These are phyloP conservation scores for Forsythia suspensa DNA, from an alignment of 257 asterid species.

Conservation along the genomic window DNA sequence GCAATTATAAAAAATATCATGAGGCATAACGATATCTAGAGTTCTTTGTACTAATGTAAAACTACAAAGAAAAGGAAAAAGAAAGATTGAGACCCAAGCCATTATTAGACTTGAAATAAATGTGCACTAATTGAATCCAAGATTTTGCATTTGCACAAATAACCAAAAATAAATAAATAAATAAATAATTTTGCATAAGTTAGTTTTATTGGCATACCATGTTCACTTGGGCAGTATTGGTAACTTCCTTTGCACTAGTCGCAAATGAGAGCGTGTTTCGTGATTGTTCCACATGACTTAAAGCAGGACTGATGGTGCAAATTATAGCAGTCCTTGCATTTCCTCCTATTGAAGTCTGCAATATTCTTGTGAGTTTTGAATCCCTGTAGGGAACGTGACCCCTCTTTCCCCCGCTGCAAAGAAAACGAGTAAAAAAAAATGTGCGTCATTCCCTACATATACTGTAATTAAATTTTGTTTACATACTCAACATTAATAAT, in stretches of 20 bases:
- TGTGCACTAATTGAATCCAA: background rate
- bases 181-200: background rate
- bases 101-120: too few species aligned
- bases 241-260: slow-evolving; percentile 94
- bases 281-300: slow-evolving; percentile 92
- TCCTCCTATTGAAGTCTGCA: slow-evolving; percentile 95
- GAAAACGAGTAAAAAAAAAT: slow-evolving; percentile 13
- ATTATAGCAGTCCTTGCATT: slow-evolving; percentile 96
- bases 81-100: too few species aligned
- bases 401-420: slow-evolving; percentile 70
- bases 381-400: slow-evolving; percentile 86
- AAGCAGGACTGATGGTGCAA: slow-evolving; percentile 94
- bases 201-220: slow-evolving; percentile 49
- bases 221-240: slow-evolving; percentile 87
- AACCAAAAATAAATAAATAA: background rate
- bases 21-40: background rate
- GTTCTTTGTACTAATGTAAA: background rate
- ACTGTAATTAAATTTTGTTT: background rate
- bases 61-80: too few species aligned
- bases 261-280: slow-evolving; percentile 88
- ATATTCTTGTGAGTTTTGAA: slow-evolving; percentile 89
- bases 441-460: background rate
- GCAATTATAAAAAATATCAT: too few species aligned
- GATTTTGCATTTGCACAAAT: background rate
- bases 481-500: background rate